phyloP scores from a whole-genome alignment of 805 yeast genomes.

The Yamadazyma nakazawae region DNA sequence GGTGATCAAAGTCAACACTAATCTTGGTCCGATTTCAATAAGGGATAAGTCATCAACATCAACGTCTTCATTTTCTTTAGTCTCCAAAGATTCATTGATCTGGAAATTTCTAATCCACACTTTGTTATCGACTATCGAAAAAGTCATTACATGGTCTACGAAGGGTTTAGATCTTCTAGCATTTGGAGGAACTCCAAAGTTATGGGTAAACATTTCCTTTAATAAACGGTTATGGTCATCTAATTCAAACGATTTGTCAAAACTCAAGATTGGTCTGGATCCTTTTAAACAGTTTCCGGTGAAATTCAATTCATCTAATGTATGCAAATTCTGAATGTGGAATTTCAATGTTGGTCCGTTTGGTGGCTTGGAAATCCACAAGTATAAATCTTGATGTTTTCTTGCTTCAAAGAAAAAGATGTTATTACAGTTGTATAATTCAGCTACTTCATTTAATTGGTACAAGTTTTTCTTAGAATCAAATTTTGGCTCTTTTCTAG shows the following conservation, averaged over 20 bases:
- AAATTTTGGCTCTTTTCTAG: conserved; percentile 93
- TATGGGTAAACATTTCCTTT: conserved; percentile 54
- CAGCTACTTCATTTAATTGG: conserved; percentile 93
- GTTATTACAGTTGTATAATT: conserved; percentile 94
- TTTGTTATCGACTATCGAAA: conserved; percentile 87
- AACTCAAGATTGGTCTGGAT: conserved; percentile 88
- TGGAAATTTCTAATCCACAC: conserved; percentile 96
- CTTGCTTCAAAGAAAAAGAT: conserved; percentile 91
- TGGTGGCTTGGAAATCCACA: conserved; percentile 96
- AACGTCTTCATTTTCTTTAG: conserved; percentile 48
- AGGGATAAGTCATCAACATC: conserved; percentile 61
- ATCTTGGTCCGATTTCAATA: conserved; percentile 95
- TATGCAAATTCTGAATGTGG: conserved; percentile 91
- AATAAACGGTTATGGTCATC: conserved; percentile 68
- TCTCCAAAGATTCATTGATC: conserved; percentile 64
- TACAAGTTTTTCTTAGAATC: conserved; percentile 87
- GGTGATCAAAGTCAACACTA: conserved; percentile 87
- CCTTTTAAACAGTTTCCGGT: conserved; percentile 96
- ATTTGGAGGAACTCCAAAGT: conserved; percentile 91
- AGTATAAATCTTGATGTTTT: conserved; percentile 90
- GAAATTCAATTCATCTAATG: conserved; percentile 92
- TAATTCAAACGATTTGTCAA: conserved; percentile 69
- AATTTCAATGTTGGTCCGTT: conserved; percentile 96
- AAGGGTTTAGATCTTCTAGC: conserved; percentile 94
- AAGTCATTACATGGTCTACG: conserved; percentile 90